These are phyloP conservation scores for Asterella californica DNA, from an alignment of 225 moss, liverwort and hornwort genomes.

Conservation along the genomic window DNA sequence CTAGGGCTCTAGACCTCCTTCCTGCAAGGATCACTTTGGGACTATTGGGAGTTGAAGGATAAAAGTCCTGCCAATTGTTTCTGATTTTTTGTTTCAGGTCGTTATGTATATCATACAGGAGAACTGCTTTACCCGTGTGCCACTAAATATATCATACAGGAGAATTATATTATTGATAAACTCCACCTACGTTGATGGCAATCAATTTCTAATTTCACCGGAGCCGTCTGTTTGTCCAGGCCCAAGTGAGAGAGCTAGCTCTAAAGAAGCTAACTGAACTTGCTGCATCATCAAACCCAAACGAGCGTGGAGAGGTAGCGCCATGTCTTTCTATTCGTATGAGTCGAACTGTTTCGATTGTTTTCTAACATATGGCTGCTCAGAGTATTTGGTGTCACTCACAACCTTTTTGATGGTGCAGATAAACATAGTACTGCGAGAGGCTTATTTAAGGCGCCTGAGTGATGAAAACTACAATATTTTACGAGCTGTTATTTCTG, in stretches of 20 bases:
- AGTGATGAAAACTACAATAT: constrained; percentile 68
- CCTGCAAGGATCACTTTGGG: too few species aligned
- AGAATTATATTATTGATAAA: too few species aligned
- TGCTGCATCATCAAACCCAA: constrained; percentile 37
- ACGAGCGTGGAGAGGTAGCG: constrained; percentile 34
- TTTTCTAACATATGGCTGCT: background rate
- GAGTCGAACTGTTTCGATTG: background rate
- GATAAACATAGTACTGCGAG: constrained; percentile 65
- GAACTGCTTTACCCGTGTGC: too few species aligned
- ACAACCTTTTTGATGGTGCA: constrained; percentile 26
- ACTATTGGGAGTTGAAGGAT: too few species aligned
- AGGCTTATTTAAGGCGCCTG: constrained; percentile 62
- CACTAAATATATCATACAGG: too few species aligned
- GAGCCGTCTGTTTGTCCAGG: constrained; percentile 35
- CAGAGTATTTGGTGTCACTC: background rate
- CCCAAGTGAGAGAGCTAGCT: constrained; percentile 71
- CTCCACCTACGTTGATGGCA: too few species aligned
- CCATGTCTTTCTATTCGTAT: background rate
- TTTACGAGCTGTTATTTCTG: constrained; percentile 53
- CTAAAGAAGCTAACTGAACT: constrained; percentile 64
- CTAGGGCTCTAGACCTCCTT: too few species aligned
- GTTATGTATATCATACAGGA: background rate
- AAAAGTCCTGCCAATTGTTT: background rate
- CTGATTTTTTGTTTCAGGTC: background rate
- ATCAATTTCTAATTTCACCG: background rate